These are phyloP conservation scores for Cyclotella baltica DNA, from an alignment of 108 stramenopile species.

Conservation along the genomic window DNA sequence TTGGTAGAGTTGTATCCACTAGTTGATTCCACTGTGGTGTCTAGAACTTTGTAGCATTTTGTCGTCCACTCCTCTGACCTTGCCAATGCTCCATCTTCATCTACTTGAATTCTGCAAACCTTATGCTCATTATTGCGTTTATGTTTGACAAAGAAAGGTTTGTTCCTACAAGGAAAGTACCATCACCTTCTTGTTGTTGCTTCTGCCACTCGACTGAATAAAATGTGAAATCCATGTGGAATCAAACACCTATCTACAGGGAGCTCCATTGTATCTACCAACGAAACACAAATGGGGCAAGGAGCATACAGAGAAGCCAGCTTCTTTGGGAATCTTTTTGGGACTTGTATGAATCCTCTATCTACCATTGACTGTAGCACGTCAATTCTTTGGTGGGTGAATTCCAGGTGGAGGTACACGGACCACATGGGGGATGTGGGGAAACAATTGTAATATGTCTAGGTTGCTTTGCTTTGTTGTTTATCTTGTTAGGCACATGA, in stretches of 20 bases:
- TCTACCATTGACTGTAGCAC: background rate
- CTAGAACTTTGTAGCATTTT: background rate
- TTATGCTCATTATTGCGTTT: background rate
- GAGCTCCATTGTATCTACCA: background rate
- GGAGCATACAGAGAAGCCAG: background rate
- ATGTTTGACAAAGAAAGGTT: background rate
- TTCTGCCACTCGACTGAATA: background rate
- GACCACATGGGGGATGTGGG: background rate
- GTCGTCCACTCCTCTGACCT: background rate
- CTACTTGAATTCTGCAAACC: background rate
- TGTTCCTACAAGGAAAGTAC: background rate
- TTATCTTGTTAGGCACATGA: background rate
- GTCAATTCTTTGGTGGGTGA: background rate
- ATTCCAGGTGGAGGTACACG: background rate
- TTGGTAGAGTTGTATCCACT: constrained; percentile 4
- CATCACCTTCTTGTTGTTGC: background rate
- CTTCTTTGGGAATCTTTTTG: background rate
- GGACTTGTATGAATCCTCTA: background rate
- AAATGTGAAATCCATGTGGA: background rate
- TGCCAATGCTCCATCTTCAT: constrained; percentile 5
- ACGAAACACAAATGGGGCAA: constrained; percentile 6
- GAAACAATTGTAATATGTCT: background rate
- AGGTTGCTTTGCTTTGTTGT: background rate
- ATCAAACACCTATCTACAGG: background rate
- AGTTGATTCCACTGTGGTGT: background rate